Evolutionary conservation across 306 rosid species (phyloP), one percentile per base, ranked within the genome.

Genomic region (Inga laurina): DNA sequence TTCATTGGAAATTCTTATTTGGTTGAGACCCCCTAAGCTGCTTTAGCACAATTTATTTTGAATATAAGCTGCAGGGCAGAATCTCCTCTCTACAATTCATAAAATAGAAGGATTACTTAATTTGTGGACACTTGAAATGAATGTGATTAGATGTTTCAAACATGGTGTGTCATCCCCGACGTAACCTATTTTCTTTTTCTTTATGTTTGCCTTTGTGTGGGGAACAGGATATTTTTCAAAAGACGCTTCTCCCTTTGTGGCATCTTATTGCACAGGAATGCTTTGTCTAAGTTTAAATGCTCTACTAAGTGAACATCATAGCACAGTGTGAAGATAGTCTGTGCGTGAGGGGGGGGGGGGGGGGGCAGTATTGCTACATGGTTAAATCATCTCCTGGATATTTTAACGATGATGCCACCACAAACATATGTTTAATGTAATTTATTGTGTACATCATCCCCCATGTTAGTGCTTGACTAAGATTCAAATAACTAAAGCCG

Each of bases 401-500:
- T 71, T 32, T 79, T 59, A 35, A 18, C 80, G 79, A 81, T n/a
- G 85, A 67, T 84, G 80, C 52, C 48, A 27, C 84, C 44, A 34
- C 59, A 54, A 54, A 66, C 67, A 57, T 74, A 75, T 45, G 14
- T 76, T 71, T 76, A 44, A 24, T 81, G 57, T 19, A 68, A 70
- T 66, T 59, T 8, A 64, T 43, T 68, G 52, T 77, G 22, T 49
- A 54, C 37, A 24, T 44, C 83, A 76, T 34, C 10, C 74, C 74
- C 75, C 66, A 9, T 70, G 79, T 49, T 74, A 12, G 70, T 66
- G 61, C 70, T 74, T 70, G 48, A 54, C 81, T 61, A 21, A 54
- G 79, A 71, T 74, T 64, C 43, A 66, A 59, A 79, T 87, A 81
- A 65, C 51, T 82, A 72, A 84, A 75, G 52, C 73, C 41, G 45